A percentile compares a stretch with the other conserved stretches of the same genome.
phyloP scores from a whole-genome alignment of 768 basidiomycete genomes.

The Phylloporus sp. region DNA sequence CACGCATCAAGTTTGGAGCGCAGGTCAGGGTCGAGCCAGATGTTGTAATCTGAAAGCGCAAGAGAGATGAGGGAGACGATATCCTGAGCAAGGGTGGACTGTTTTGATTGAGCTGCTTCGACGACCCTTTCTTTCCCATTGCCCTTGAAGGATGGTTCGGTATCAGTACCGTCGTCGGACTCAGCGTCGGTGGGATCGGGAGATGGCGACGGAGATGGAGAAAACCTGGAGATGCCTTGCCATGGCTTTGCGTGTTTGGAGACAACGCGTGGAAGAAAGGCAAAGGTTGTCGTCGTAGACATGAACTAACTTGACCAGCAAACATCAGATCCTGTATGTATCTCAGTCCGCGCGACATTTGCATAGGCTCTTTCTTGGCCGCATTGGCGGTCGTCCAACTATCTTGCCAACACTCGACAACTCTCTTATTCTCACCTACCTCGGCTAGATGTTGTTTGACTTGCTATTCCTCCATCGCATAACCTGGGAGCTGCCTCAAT shows the following conservation, averaged over 20 bases:
- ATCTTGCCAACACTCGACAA: too few species aligned
- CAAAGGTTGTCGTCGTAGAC: conserved; percentile 29
- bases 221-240: conserved; percentile 14
- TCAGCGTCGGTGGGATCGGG: conserved; percentile 7
- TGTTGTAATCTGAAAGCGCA: conserved; percentile 64
- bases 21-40: conserved; percentile 62
- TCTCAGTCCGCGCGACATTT: too few species aligned
- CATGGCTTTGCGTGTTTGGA: conserved; percentile 32
- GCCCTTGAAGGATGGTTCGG: conserved; percentile 16
- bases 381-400: too few species aligned
- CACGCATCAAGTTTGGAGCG: conserved; percentile 42
- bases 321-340: too few species aligned
- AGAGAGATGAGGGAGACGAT: conserved; percentile 49
- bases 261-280: conserved; percentile 48
- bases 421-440: too few species aligned
- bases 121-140: conserved; percentile 21
- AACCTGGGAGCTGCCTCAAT: too few species aligned
- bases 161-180: neutral
- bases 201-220: conserved; percentile 9
- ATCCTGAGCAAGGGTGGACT: conserved; percentile 37
- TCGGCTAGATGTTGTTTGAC: too few species aligned
- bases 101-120: conserved; percentile 15
- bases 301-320: neutral
- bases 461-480: too few species aligned
- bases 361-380: too few species aligned